Conservation (phyloP, 2,329 filamentous ascomycete species). For the Talaromyces rugulosus region DNA sequence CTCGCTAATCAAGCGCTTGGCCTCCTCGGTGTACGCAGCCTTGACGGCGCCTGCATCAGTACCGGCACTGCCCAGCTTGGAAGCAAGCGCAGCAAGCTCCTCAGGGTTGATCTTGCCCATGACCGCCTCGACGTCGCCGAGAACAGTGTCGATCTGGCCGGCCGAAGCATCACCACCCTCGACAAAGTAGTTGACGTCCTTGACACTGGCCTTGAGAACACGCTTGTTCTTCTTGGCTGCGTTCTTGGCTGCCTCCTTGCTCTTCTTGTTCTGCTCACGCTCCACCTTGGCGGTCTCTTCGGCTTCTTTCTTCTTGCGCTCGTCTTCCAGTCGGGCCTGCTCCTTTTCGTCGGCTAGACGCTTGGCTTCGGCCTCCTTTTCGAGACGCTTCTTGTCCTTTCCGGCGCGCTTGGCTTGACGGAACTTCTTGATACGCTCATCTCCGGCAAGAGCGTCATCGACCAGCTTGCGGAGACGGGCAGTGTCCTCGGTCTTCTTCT, state of each 20-base stretch:
- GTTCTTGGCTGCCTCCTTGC: slow-evolving; percentile 97
- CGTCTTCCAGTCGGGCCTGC: slow-evolving; percentile 79
- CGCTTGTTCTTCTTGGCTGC: slow-evolving; percentile 99
- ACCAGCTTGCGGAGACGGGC: slow-evolving; percentile 83
- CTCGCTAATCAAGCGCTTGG: slow-evolving; percentile 69
- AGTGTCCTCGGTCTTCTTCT: slow-evolving; percentile 99
- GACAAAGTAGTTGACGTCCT: slow-evolving; percentile 96
- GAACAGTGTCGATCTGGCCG: slow-evolving; percentile 72
- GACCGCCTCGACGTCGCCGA: slow-evolving; percentile 80
- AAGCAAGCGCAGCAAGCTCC: slow-evolving; percentile 78
- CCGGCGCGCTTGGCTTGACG: slow-evolving; percentile 82
- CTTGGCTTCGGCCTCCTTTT: slow-evolving; percentile 89
- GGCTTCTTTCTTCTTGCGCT: slow-evolving; percentile 72
- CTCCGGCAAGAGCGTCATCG: slow-evolving; percentile 75
- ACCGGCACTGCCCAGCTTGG: slow-evolving; percentile 70
- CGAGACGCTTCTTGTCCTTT: slow-evolving; percentile 92
- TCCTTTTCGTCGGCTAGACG: slow-evolving; percentile 79
- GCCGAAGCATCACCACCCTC: slow-evolving; percentile 66
- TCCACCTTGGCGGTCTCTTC: slow-evolving; percentile 82
- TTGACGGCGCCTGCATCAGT: slow-evolving; percentile 84
- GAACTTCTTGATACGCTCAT: slow-evolving; percentile 98
- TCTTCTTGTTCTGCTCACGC: slow-evolving; percentile 84
- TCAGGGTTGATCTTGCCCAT: slow-evolving; percentile 87
- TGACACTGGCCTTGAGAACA: slow-evolving; percentile 86
- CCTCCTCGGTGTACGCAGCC: slow-evolving; percentile 72